phyloP scores from a whole-genome alignment of 179 eudicot species.

The Spergularia azorica region DNA sequence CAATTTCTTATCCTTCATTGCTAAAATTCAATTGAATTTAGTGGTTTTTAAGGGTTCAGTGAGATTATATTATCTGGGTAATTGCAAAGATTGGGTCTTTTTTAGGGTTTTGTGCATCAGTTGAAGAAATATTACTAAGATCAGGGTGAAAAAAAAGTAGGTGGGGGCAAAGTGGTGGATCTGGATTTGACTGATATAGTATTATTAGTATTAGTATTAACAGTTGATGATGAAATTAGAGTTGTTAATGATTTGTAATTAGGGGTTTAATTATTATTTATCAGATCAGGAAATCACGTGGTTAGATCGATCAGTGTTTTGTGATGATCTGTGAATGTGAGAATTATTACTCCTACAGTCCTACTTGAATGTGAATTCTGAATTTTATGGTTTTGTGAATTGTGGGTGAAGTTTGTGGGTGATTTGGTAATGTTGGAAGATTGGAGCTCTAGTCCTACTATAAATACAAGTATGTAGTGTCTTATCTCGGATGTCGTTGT shows the following conservation, averaged over 20 bases:
- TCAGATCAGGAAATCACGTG: conserved; percentile 23
- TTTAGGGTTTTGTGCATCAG: conserved; percentile 21
- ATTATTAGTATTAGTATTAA: background rate
- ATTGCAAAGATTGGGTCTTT: background rate
- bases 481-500: no score
- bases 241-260: background rate
- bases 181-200: conserved; percentile 11
- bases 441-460: no score
- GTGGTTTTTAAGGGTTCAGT: background rate
- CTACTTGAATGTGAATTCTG: background rate
- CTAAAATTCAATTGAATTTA: background rate
- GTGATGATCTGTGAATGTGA: background rate
- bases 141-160: background rate
- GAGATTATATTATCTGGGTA: background rate
- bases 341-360: no score
- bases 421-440: no score
- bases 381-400: background rate
- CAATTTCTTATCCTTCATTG: conserved; percentile 57
- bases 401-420: no score
- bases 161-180: conserved; percentile 27
- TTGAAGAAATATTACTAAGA: background rate
- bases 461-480: no score
- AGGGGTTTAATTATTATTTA: background rate
- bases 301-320: conserved; percentile 7
- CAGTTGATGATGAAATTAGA: background rate